A percentile compares a stretch with the other conserved stretches of the same genome.
These are phyloP conservation scores for Yueomyces sp. DNA, from an alignment of 1,139 yeast species.

Conservation along the genomic window DNA sequence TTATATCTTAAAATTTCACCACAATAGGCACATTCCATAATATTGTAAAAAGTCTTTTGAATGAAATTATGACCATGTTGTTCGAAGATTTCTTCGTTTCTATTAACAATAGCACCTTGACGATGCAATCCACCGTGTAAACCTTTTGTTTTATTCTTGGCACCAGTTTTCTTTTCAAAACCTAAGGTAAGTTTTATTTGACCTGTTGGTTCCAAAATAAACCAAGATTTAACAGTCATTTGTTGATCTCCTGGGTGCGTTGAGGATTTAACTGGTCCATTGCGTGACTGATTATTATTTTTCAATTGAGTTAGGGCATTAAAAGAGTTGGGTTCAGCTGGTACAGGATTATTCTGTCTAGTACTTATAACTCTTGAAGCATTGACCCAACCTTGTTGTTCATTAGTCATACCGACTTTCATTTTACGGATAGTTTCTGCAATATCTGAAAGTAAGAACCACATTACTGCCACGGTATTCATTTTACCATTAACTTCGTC, in stretches of 20 bases:
- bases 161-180: conserved; percentile 56
- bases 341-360: background rate
- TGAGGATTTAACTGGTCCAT: background rate
- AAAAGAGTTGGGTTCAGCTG: conserved; percentile 7
- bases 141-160: conserved; percentile 30
- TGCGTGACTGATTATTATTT: background rate
- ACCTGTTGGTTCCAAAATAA: conserved; percentile 86
- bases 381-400: conserved; percentile 76
- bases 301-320: background rate
- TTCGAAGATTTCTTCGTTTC: conserved; percentile 88
- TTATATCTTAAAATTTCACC: conserved; percentile 87
- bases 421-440: conserved; percentile 90
- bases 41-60: conserved; percentile 87
- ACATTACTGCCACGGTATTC: conserved; percentile 85
- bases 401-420: conserved; percentile 65
- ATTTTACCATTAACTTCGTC: conserved; percentile 56
- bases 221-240: conserved; percentile 48
- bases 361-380: conserved; percentile 40
- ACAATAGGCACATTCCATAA: conserved; percentile 95
- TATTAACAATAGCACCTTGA: conserved; percentile 94
- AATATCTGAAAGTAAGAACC: conserved; percentile 82
- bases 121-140: conserved; percentile 58
- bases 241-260: background rate
- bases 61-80: conserved; percentile 96
- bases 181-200: conserved; percentile 69